Evolutionary conservation across 2,329 filamentous ascomycete species (phyloP).

Genomic region (Diaporthe caulivora): DNA sequence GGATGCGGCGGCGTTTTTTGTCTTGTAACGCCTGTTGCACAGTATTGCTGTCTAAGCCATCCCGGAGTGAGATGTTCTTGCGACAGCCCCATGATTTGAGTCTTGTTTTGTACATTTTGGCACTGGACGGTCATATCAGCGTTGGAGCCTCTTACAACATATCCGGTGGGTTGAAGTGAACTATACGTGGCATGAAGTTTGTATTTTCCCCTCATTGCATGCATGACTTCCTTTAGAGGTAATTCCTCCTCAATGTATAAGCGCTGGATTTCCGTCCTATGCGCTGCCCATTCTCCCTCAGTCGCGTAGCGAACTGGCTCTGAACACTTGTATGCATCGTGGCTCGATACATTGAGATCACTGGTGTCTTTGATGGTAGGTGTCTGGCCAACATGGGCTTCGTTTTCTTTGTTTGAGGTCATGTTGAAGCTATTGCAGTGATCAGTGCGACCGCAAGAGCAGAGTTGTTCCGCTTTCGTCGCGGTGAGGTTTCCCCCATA

Average conservation of each 20-base stretch:
- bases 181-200: neutral
- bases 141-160: fast-evolving
- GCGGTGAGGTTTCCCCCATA: neutral
- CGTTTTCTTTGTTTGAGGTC: neutral
- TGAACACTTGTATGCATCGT: neutral
- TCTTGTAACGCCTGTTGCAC: neutral
- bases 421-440: neutral
- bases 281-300: neutral
- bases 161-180: too few relatives aligned
- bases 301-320: neutral
- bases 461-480: neutral
- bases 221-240: neutral
- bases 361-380: neutral
- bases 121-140: neutral
- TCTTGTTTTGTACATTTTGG: conserved; percentile 11
- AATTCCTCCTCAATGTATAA: neutral
- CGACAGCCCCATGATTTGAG: conserved; percentile 5
- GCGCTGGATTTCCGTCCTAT: neutral
- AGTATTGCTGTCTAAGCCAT: neutral
- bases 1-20: neutral
- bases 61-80: conserved; percentile 1
- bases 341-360: too few relatives aligned
- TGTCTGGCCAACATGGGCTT: neutral
- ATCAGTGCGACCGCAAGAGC: neutral
- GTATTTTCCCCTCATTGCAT: neutral